Conservation (phyloP, 2,329 filamentous ascomycete species). For the Claviceps cyperi region DNA sequence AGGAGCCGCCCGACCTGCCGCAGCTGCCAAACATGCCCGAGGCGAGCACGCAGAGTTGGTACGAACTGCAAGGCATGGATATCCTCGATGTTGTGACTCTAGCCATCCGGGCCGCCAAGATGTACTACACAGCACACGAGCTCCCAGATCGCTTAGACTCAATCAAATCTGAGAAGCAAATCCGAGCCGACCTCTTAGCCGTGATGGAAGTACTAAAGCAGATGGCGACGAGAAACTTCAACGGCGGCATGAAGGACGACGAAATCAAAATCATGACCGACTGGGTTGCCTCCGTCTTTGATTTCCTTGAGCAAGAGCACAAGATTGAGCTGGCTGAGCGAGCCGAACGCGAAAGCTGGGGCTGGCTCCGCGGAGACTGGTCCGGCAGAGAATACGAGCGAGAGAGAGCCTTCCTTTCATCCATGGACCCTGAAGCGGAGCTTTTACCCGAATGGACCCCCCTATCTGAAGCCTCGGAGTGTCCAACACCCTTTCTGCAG, state of each 20-base stretch:
- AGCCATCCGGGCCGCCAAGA: slow-evolving; percentile 88
- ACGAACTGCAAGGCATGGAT: slow-evolving; percentile 81
- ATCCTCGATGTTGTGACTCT: slow-evolving; percentile 85
- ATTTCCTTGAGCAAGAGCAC: slow-evolving; percentile 64
- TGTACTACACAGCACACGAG: slow-evolving; percentile 91
- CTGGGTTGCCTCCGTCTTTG: slow-evolving; percentile 70
- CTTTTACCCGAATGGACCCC: slow-evolving; percentile 56
- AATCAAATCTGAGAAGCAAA: slow-evolving; percentile 75
- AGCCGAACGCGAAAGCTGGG: slow-evolving; percentile 58
- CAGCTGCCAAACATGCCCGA: slow-evolving; percentile 26
- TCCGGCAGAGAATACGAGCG: slow-evolving; percentile 57
- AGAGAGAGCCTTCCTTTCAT: slow-evolving; percentile 67
- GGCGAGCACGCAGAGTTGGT: slow-evolving; percentile 49
- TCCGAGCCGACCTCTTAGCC: slow-evolving; percentile 68
- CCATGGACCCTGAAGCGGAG: slow-evolving; percentile 48
- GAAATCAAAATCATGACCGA: slow-evolving; percentile 61
- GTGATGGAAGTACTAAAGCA: slow-evolving; percentile 86
- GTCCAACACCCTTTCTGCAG: slow-evolving; percentile 60
- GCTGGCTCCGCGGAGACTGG: slow-evolving; percentile 73
- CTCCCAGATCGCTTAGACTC: slow-evolving; percentile 70
- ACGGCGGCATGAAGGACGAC: slow-evolving; percentile 62
- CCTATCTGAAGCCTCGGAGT: slow-evolving; percentile 20
- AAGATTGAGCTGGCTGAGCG: slow-evolving; percentile 59
- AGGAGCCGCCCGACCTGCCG: slow-evolving; percentile 14
- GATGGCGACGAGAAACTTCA: slow-evolving; percentile 78